These are phyloP conservation scores for Verticillium zaregamsianum DNA, from an alignment of 2,329 filamentous ascomycete genomes.

Conservation along the genomic window DNA sequence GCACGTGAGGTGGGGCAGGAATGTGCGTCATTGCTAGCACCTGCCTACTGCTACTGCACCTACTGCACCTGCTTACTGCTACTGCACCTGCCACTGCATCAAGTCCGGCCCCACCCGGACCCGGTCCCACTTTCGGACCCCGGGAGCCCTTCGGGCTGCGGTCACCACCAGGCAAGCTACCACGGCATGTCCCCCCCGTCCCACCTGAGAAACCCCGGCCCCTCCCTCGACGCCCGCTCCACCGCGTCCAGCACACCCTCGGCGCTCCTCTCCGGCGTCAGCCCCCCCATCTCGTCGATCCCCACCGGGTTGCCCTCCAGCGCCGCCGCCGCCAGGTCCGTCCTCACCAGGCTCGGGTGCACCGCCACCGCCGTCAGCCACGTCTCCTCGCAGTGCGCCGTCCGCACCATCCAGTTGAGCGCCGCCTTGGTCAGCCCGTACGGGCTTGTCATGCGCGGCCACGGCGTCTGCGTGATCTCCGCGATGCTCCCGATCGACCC, in stretches of 20 bases:
- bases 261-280: conserved; percentile 12
- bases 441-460: conserved; percentile 6
- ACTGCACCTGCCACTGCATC: neutral
- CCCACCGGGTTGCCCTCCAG: neutral
- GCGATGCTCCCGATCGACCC: conserved; percentile 14
- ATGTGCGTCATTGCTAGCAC: neutral
- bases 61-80: neutral
- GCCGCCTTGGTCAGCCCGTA: conserved; percentile 14
- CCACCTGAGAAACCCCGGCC: neutral
- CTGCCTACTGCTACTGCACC: neutral
- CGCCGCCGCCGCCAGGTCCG: conserved; percentile 3
- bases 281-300: conserved; percentile 6
- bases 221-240: neutral
- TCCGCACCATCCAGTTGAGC: conserved; percentile 14
- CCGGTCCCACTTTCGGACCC: neutral
- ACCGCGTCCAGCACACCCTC: neutral
- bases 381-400: conserved; percentile 17
- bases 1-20: neutral
- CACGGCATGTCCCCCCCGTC: neutral
- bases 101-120: no score
- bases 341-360: conserved; percentile 13
- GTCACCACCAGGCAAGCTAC: no score
- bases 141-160: no score
- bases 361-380: conserved; percentile 17
- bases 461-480: neutral